These are phyloP conservation scores for Inga laurina DNA, from an alignment of 306 rosid genomes.

Conservation along the genomic window DNA sequence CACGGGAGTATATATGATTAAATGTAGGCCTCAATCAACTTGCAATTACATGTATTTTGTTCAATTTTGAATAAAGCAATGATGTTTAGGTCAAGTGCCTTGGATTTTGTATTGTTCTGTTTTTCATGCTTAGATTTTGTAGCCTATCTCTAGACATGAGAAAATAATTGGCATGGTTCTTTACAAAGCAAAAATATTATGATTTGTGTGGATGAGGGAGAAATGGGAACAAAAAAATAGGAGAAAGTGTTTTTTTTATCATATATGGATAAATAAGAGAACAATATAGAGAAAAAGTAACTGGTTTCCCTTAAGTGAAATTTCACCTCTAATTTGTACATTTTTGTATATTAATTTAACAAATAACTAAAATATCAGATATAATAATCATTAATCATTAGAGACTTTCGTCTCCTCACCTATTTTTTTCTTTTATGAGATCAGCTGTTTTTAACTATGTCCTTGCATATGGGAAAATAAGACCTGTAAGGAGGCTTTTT, in stretches of 20 bases:
- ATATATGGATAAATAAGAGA: too few species aligned
- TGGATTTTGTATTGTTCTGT: neutral
- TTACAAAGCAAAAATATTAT: neutral
- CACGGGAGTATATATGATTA: constrained; percentile 13
- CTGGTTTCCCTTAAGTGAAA: too few species aligned
- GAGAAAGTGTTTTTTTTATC: neutral
- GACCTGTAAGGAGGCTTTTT: too few species aligned
- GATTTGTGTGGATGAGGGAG: neutral
- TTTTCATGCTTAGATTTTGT: neutral
- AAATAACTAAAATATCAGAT: too few species aligned
- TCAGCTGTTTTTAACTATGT: too few species aligned
- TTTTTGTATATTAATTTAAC: too few species aligned
- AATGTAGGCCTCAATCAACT: constrained; percentile 24
- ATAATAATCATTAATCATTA: too few species aligned
- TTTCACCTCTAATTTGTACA: too few species aligned
- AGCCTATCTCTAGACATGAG: neutral
- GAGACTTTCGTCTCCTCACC: too few species aligned
- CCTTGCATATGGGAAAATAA: too few species aligned
- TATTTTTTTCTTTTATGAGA: too few species aligned
- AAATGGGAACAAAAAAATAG: neutral
- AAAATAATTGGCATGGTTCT: neutral
- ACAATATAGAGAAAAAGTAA: too few species aligned
- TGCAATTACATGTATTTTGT: constrained; percentile 12
- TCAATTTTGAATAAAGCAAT: neutral
- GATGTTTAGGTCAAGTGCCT: neutral